A percentile compares a stretch with the other conserved stretches of the same genome.
Evolutionary conservation across 208 protist genomes (phyloP).

Genomic region (Leishmania arabica): DNA sequence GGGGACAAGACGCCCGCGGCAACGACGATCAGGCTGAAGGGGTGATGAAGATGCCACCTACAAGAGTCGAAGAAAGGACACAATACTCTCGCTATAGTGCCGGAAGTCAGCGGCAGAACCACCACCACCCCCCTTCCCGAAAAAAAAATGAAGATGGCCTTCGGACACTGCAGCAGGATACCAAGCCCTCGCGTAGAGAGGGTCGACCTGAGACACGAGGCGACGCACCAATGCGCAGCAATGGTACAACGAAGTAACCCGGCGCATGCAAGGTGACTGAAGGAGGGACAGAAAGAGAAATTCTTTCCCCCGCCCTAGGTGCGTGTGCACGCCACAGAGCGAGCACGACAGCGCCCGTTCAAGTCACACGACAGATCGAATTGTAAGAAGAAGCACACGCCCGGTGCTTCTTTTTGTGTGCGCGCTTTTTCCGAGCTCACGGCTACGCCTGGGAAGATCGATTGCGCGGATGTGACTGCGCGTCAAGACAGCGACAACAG

Average conservation of each 20-base stretch:
- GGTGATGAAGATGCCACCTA: neutral
- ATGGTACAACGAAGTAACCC: neutral
- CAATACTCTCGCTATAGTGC: neutral
- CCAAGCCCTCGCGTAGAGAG: neutral
- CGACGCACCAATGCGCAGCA: neutral
- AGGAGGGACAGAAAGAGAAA: neutral
- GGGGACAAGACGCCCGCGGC: neutral
- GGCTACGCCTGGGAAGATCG: neutral
- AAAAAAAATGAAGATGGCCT: neutral
- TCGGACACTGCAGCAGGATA: neutral
- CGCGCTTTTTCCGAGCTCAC: neutral
- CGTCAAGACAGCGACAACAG: neutral
- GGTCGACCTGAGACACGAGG: neutral
- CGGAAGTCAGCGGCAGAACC: too few species aligned
- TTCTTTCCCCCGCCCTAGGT: neutral
- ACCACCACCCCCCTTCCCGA: too few species aligned
- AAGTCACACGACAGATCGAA: neutral
- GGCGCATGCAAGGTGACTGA: neutral
- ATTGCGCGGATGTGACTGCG: neutral
- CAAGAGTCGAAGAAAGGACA: neutral
- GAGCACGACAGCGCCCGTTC: neutral
- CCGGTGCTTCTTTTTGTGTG: neutral
- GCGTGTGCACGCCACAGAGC: neutral
- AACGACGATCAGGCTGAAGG: neutral
- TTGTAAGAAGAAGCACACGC: neutral